A percentile compares a stretch with the other conserved stretches of the same genome.
Evolutionary conservation across 495 filamentous ascomycete species (phyloP).

Genomic region (Daldinia caldariorum): DNA sequence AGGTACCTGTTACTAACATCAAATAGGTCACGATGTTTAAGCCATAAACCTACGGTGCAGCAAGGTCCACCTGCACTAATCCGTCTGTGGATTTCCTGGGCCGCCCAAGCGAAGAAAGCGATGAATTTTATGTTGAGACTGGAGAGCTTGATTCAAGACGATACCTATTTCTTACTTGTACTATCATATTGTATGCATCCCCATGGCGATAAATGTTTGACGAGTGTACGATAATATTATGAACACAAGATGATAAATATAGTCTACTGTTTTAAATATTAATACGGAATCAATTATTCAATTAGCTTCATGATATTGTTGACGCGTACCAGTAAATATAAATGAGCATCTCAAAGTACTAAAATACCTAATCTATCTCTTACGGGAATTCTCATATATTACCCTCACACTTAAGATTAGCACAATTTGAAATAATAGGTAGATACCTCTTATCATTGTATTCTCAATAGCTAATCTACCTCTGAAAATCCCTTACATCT

Average conservation of each 20-base stretch:
- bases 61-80: background rate
- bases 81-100: background rate
- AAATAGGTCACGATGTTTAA: constrained; percentile 31
- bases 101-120: background rate
- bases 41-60: background rate
- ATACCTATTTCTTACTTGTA: constrained; percentile 33
- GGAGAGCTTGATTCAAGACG: background rate
- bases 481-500: background rate
- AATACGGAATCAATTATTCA: background rate
- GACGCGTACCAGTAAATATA: background rate
- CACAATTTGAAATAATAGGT: background rate
- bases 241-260: background rate
- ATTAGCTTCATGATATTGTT: background rate
- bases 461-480: background rate
- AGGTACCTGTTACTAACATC: constrained; percentile 14
- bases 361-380: background rate
- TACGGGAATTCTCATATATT: background rate
- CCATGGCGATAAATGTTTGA: constrained; percentile 3
- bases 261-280: background rate
- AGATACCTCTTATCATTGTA: background rate
- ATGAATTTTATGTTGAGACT: constrained; percentile 1
- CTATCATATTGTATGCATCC: constrained; percentile 12
- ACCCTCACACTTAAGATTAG: background rate
- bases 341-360: background rate
- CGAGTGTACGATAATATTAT: background rate